Percentiles rank a stretch among this genome's conserved stretches.
These are phyloP conservation scores for Glycine latifolia DNA, from an alignment of 306 rosid species.

Conservation along the genomic window DNA sequence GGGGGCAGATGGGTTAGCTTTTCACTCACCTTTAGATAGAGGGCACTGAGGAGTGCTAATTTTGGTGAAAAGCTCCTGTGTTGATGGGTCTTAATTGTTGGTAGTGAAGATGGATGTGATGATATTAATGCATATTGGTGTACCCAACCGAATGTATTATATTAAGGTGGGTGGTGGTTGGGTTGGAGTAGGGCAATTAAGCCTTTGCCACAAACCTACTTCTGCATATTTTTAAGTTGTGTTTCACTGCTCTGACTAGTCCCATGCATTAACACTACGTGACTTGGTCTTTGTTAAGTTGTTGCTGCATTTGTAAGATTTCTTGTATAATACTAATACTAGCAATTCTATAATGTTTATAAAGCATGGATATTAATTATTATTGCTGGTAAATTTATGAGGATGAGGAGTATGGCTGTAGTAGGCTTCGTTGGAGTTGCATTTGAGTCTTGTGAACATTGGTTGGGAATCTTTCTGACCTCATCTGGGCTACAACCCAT, in stretches of 20 bases:
- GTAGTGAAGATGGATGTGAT: constrained; percentile 60
- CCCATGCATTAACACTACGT: constrained; percentile 33
- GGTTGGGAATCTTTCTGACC: constrained; percentile 65
- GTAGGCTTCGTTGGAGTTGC: constrained; percentile 45
- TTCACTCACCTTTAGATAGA: constrained; percentile 39
- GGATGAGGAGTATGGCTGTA: neutral
- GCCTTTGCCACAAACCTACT: constrained; percentile 55
- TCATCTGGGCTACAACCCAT: constrained; percentile 52
- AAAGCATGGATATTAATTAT: constrained; percentile 7
- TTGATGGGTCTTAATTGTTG: constrained; percentile 58
- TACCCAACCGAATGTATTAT: constrained; percentile 57
- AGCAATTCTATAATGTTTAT: neutral
- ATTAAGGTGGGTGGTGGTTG: constrained; percentile 66
- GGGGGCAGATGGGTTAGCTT: constrained; percentile 47
- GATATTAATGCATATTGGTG: constrained; percentile 81
- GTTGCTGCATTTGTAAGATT: neutral
- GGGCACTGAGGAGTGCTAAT: constrained; percentile 49
- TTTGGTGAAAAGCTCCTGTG: constrained; percentile 50
- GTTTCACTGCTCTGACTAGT: constrained; percentile 37
- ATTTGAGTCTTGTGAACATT: constrained; percentile 50
- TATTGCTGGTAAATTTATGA: constrained; percentile 30
- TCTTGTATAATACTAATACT: neutral
- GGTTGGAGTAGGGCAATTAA: constrained; percentile 63
- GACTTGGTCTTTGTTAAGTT: constrained; percentile 10
- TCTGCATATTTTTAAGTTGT: constrained; percentile 34